Evolutionary conservation across 2,329 filamentous ascomycete species (phyloP).

Genomic region (Gnomoniopsis sp.): DNA sequence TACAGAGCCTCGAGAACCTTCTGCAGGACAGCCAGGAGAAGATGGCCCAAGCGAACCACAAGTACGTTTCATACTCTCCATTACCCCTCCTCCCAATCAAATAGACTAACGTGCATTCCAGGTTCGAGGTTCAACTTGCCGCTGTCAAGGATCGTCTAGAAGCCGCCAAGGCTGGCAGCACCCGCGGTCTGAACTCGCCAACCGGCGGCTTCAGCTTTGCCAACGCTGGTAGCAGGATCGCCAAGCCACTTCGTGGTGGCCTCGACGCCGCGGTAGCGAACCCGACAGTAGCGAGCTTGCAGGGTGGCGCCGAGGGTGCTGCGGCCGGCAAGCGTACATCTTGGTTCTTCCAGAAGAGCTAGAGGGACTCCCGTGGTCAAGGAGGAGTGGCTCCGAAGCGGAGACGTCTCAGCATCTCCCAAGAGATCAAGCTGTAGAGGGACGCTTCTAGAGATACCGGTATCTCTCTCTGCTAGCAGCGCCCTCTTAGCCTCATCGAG

Average conservation of each 20-base stretch:
- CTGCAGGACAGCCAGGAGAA: conserved; percentile 98
- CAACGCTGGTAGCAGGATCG: conserved; percentile 62
- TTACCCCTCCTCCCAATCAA: conserved; percentile 1
- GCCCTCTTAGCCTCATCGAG: not conserved
- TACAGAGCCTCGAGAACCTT: conserved; percentile 86
- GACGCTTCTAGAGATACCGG: not conserved
- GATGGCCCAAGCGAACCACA: conserved; percentile 92
- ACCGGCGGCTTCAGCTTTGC: conserved; percentile 66
- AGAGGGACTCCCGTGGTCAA: not conserved
- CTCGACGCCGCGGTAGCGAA: conserved; percentile 45
- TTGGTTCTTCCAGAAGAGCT: conserved; percentile 69
- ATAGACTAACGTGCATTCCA: conserved; percentile 35
- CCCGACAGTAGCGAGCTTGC: conserved; percentile 55
- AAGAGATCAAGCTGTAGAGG: not conserved
- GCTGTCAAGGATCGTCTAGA: conserved; percentile 98
- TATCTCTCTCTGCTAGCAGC: not conserved
- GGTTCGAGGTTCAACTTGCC: conserved; percentile 95
- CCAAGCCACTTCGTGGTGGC: conserved; percentile 65
- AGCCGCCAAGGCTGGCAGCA: conserved; percentile 87
- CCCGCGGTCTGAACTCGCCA: conserved; percentile 71
- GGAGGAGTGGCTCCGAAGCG: not conserved
- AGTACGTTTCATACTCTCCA: conserved; percentile 56
- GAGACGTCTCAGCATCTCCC: not conserved
- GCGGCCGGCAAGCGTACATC: conserved; percentile 69
- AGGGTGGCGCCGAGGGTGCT: conserved; percentile 41